Percentiles rank a stretch among this genome's conserved stretches.
Evolutionary conservation across 768 basidiomycete genomes (phyloP).

Genomic region (Termitomyces sp.): DNA sequence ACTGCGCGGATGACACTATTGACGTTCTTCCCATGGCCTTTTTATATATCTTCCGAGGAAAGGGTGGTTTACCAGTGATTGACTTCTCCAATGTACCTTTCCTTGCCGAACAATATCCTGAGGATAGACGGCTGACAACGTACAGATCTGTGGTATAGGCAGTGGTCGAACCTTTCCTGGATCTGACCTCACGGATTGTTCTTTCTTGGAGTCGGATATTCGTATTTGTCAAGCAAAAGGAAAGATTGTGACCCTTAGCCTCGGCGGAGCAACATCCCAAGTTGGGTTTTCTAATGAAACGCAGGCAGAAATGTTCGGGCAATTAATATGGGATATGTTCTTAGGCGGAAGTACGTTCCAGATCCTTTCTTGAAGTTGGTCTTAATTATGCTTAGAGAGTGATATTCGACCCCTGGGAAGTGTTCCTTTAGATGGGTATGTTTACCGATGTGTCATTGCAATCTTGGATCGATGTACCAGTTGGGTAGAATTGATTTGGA

Average conservation of each 20-base stretch:
- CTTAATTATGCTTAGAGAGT: conserved; percentile 19
- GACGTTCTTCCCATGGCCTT: conserved; percentile 61
- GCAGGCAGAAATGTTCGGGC: conserved; percentile 48
- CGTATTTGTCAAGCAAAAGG: conserved; percentile 58
- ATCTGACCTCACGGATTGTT: conserved; percentile 58
- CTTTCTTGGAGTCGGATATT: conserved; percentile 55
- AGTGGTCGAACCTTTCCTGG: conserved; percentile 46
- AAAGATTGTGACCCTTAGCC: conserved; percentile 45
- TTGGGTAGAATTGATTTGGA: conserved; percentile 55
- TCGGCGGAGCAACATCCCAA: conserved; percentile 55
- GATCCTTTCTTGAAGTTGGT: background rate
- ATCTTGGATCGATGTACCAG: background rate
- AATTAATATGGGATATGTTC: conserved; percentile 65
- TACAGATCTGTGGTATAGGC: conserved; percentile 47
- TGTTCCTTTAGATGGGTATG: conserved; percentile 65
- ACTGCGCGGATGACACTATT: conserved; percentile 58
- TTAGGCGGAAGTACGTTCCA: conserved; percentile 36
- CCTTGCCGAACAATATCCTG: background rate
- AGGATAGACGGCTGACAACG: background rate
- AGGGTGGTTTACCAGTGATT: conserved; percentile 49
- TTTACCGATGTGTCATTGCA: background rate
- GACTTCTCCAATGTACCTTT: conserved; percentile 54
- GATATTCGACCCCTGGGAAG: conserved; percentile 58
- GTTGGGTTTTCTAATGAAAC: conserved; percentile 49
- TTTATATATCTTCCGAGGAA: conserved; percentile 53